Percentiles rank a stretch among this genome's conserved stretches.
Evolutionary conservation across 306 rosid species (phyloP).

Genomic region (Echinosophora koreensis): DNA sequence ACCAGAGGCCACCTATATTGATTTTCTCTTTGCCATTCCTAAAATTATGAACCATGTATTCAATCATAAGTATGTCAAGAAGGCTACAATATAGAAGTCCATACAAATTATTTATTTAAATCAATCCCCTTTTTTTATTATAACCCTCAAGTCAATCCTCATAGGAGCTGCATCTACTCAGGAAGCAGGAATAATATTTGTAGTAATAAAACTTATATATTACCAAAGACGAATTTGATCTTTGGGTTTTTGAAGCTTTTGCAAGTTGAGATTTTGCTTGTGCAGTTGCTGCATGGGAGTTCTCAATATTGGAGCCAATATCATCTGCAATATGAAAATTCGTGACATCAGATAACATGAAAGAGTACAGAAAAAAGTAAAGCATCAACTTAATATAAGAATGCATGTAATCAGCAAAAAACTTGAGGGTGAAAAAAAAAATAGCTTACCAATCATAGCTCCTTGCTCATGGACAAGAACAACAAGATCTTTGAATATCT

Average conservation of each 20-base stretch:
- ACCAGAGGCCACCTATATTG: conserved; percentile 17
- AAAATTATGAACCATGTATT: neutral
- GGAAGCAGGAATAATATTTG: no score
- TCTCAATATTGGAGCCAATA: conserved; percentile 81
- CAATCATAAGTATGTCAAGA: neutral
- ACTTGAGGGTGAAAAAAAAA: neutral
- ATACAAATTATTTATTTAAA: neutral
- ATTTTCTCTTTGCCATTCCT: conserved; percentile 8
- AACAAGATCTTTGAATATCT: conserved; percentile 95
- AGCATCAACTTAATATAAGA: conserved; percentile 21
- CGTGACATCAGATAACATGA: conserved; percentile 44
- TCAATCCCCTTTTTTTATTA: neutral
- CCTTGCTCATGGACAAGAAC: conserved; percentile 98
- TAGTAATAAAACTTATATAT: conserved; percentile 31
- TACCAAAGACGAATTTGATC: conserved; percentile 97
- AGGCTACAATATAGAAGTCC: conserved; percentile 26
- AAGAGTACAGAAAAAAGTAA: conserved; percentile 30
- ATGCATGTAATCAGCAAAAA: conserved; percentile 11
- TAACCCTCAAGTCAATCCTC: conserved; percentile 1
- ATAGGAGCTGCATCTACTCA: conserved; percentile 10
- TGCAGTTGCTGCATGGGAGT: conserved; percentile 81
- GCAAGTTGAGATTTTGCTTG: conserved; percentile 85
- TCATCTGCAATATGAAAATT: conserved; percentile 68
- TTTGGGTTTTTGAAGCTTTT: conserved; percentile 89
- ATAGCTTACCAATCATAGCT: conserved; percentile 79